A percentile compares a stretch with the other conserved stretches of the same genome.
Conservation (phyloP, 2,329 filamentous ascomycete genomes). For the Cadophora luteo-olivacea region DNA sequence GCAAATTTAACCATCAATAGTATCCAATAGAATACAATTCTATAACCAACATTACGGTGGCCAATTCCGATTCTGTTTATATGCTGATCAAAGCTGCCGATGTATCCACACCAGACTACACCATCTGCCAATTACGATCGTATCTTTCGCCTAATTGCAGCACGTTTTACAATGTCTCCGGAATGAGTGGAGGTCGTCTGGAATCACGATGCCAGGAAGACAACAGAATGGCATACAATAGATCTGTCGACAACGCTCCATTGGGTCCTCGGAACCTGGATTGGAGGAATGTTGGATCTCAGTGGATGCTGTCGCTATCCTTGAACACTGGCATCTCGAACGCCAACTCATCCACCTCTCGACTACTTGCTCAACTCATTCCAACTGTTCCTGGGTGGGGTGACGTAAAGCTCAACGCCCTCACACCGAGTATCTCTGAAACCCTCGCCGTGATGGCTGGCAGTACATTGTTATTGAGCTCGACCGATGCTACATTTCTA, state of each 20-base stretch:
- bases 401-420: conserved; percentile 36
- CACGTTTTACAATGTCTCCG: conserved; percentile 64
- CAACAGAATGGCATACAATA: conserved; percentile 62
- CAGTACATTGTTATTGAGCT: conserved; percentile 67
- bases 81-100: conserved; percentile 61
- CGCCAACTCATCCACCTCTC: conserved; percentile 63
- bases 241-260: conserved; percentile 46
- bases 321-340: conserved; percentile 62
- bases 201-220: conserved; percentile 62
- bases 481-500: conserved; percentile 65
- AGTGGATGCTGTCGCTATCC: conserved; percentile 62
- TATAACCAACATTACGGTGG: conserved; percentile 60
- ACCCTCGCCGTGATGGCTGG: conserved; percentile 73
- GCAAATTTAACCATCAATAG: conserved; percentile 41
- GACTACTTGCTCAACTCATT: conserved; percentile 63
- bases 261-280: conserved; percentile 49
- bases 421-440: conserved; percentile 73
- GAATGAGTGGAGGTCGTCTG: conserved; percentile 64
- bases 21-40: conserved; percentile 71
- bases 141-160: conserved; percentile 70
- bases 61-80: conserved; percentile 64
- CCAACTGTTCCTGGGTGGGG: conserved; percentile 52
- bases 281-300: conserved; percentile 60
- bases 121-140: conserved; percentile 71
- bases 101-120: conserved; percentile 56